Percentiles rank a stretch among this genome's conserved stretches.
phyloP scores from a whole-genome alignment of 148 eudicot genomes.

The Suaeda aralocaspica region DNA sequence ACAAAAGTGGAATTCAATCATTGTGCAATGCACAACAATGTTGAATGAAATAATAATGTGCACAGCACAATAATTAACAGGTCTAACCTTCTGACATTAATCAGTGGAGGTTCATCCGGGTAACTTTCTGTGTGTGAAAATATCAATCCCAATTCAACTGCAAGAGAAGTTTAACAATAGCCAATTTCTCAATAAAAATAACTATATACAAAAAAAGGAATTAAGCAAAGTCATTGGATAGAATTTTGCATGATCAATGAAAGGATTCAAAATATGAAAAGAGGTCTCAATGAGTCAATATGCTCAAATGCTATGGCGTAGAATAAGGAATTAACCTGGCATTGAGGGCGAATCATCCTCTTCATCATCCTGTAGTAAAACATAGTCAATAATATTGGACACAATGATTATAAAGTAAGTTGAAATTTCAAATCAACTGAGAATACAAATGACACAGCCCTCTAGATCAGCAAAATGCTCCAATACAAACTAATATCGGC shows the following conservation, averaged over 20 bases:
- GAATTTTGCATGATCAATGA: neutral
- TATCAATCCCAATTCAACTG: constrained; percentile 87
- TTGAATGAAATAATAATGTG: constrained; percentile 1
- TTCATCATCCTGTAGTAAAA: constrained; percentile 64
- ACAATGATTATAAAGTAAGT: constrained; percentile 3
- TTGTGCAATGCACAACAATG: neutral
- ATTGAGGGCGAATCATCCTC: constrained; percentile 42
- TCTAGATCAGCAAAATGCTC: constrained; percentile 3
- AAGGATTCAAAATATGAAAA: neutral
- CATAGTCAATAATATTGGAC: neutral
- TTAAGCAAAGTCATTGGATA: neutral
- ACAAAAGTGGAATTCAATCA: too few species aligned
- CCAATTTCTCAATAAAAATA: constrained; percentile 8
- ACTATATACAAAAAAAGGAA: too few species aligned
- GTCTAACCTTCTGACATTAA: constrained; percentile 72
- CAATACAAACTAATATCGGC: neutral
- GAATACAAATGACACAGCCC: neutral
- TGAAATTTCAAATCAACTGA: neutral
- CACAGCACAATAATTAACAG: constrained; percentile 9
- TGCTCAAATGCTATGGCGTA: neutral
- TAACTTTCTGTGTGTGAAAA: constrained; percentile 93
- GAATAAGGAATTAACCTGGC: constrained; percentile 43
- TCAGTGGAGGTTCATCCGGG: constrained; percentile 94
- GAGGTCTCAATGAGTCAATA: neutral
- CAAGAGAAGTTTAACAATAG: constrained; percentile 26